Base-by-base conservation (phyloP, 169 alveolate species). In the Eimeria necatrix region DNA sequence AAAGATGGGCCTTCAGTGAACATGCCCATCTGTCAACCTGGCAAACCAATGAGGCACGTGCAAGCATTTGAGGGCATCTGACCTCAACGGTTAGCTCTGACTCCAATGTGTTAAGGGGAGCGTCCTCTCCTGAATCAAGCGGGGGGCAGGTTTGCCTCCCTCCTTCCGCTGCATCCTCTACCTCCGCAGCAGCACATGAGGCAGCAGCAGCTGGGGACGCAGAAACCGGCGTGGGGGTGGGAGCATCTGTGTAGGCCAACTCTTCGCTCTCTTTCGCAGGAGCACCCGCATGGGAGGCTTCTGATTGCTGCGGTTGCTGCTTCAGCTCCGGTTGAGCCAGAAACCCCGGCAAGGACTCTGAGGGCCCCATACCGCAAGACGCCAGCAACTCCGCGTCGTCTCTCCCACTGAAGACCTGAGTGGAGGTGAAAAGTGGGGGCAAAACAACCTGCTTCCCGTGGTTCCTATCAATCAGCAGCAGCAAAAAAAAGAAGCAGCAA, bases 301-400 rank as follows among this genome's bases (percentile, higher is more conserved):
- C 56, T n/a, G 9, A n/a, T 9, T 64, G 76, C 84, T 73, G 84
- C 56, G 20, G 26, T n/a, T 73, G 84, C 56, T 46, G 60, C 84
- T 73, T 49, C 59, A 9, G 52, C 88, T 48, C 41, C 89, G 16
- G 61, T 49, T n/a, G 70, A 14, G 49, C 61, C 49, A 68, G 80
- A 32, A 32, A 22, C 71, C 89, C 89, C 18, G 89, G 89, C n/a
- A 80, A 70, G 70, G 71, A 3, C 49, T 80, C 89, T 18, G 89
- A 70, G 24, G 89, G 89, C 52, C 89, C 89, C 89, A 80, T 80
- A 16, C 89, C 89, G 49, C 89, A 80, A 20, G 89, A 16, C 49
- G 89, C 89, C 49, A 80, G 89, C 71, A 80, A 49, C 89, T 80
- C 89, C 5, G 71, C 89, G 89, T 80, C 89, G 61, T 51, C 89